A percentile compares a stretch with the other conserved stretches of the same genome.
Conservation (phyloP, 2,329 filamentous ascomycete species). For the Byssothecium circinans region DNA sequence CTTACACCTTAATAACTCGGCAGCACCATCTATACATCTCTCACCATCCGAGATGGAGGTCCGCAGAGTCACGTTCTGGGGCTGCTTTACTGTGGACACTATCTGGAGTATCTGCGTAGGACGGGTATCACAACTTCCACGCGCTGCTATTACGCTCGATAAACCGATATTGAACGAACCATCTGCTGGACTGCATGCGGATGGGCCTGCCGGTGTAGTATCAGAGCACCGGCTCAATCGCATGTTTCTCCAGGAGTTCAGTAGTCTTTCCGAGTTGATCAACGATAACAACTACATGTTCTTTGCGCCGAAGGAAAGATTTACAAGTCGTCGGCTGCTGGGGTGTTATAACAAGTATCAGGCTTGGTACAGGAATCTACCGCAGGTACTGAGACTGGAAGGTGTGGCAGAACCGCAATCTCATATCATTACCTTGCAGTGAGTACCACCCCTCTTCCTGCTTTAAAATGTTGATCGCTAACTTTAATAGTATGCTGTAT, state of each 20-base stretch:
- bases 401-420: constrained; percentile 62
- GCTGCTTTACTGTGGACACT: constrained; percentile 53
- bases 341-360: constrained; percentile 69
- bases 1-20: constrained; percentile 56
- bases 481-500: constrained; percentile 61
- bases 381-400: constrained; percentile 60
- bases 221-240: constrained; percentile 30
- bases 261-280: constrained; percentile 72
- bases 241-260: constrained; percentile 57
- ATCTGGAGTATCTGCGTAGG: constrained; percentile 52
- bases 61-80: constrained; percentile 57
- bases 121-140: constrained; percentile 51
- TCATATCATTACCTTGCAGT: constrained; percentile 74
- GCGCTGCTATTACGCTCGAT: constrained; percentile 52
- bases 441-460: constrained; percentile 43
- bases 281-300: constrained; percentile 71
- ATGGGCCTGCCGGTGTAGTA: constrained; percentile 27
- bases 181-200: constrained; percentile 57
- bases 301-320: constrained; percentile 68
- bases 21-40: constrained; percentile 33
- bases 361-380: constrained; percentile 70
- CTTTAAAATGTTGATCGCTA: neutral
- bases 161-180: constrained; percentile 61
- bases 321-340: constrained; percentile 66
- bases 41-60: constrained; percentile 50